These are phyloP conservation scores for Tetrapisispora phaffii DNA, from an alignment of 805 yeast species.

Conservation along the genomic window DNA sequence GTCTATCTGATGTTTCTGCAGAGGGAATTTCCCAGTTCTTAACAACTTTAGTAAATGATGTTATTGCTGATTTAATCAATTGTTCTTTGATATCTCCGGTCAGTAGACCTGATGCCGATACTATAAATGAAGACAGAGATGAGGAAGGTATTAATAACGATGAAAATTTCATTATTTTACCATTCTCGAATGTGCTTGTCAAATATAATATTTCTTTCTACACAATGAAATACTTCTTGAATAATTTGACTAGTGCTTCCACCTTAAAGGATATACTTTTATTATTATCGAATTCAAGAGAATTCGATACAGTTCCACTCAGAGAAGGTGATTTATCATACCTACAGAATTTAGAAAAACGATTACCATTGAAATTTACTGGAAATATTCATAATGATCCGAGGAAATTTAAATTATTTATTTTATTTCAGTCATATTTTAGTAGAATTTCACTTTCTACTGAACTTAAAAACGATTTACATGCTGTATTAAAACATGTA, in stretches of 20 bases:
- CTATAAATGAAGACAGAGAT: not conserved
- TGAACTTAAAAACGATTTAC: slow-evolving; percentile 52
- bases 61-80: slow-evolving; percentile 52
- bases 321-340: slow-evolving; percentile 47
- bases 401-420: slow-evolving; percentile 59
- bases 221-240: slow-evolving; percentile 54
- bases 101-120: slow-evolving; percentile 24
- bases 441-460: slow-evolving; percentile 53
- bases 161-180: slow-evolving; percentile 30
- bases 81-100: slow-evolving; percentile 53
- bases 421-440: slow-evolving; percentile 73
- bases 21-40: slow-evolving; percentile 69
- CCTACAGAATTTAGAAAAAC: slow-evolving; percentile 42
- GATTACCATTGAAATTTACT: slow-evolving; percentile 52
- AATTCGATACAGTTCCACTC: slow-evolving; percentile 58
- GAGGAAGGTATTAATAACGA: not conserved
- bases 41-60: slow-evolving; percentile 71
- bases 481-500: slow-evolving; percentile 39
- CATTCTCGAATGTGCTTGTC: slow-evolving; percentile 63
- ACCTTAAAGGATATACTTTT: slow-evolving; percentile 55
- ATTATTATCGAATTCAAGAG: slow-evolving; percentile 55
- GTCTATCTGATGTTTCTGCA: slow-evolving; percentile 53
- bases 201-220: slow-evolving; percentile 56
- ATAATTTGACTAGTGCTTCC: slow-evolving; percentile 43
- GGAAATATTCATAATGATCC: slow-evolving; percentile 30